Evolutionary conservation across 805 yeast species (phyloP), one percentile per base, ranked within the genome.

Genomic region (Sugiyamaella chiloensis): DNA sequence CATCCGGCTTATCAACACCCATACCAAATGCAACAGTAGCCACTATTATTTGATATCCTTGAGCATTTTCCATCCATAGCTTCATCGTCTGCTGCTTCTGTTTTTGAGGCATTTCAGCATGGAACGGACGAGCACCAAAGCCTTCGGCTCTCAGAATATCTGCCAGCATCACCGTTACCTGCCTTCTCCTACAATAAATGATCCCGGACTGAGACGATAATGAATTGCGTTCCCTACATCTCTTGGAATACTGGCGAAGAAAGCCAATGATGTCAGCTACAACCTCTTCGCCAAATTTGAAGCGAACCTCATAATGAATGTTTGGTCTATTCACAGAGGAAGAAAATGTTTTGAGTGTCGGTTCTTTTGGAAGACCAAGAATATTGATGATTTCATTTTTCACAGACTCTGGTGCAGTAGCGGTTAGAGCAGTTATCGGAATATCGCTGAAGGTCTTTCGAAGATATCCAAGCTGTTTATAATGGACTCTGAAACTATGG

Each of bases 21-120:
- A 91, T 91, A 24, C 99, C 99, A 72, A 91, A 91, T 0, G 98
- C 98, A 60, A 91, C 85, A 0, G 99, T 91, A 0, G 99, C 99
- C 68, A 96, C 89, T 11, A 91, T 89, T 1, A 91, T 83, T 60
- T 83, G 85, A 20, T 83, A 69, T 0, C 44, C 50, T 3, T 50
- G 48, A 16, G 66, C 64, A 45, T 83, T 81, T 2, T 68, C 62
- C 61, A 91, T 96, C 98, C 98, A 91, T 24, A 68, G 70, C n/a
- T 71, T 69, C 64, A 91, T 96, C 17, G 87, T 79, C 3, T 64
- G 55, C 16, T 76, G 68, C 51, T 97, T 73, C 24, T 83, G 89
- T n/a, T 83, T 83, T 0, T 88, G 74, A 5, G 75, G 68, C 90
- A 91, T 80, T 19, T 97, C 96, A 0, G 97, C 97, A 68, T 91